Percentiles rank a stretch among this genome's conserved stretches.
Conservation (phyloP, 2,329 filamentous ascomycete genomes). For the Fonsecaea pugnacius region DNA sequence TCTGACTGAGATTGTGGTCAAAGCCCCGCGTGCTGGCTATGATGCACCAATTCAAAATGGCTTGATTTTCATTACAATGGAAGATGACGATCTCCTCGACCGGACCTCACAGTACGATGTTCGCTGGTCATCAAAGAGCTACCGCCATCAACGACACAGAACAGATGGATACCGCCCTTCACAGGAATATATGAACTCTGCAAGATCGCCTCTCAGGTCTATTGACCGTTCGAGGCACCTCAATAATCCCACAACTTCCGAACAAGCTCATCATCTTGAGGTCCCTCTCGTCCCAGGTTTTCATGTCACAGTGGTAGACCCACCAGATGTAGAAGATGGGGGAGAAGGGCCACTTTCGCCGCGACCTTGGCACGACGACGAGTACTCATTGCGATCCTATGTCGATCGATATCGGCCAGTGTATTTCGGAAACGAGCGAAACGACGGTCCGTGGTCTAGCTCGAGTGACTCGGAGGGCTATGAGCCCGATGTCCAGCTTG, state of each 20-base stretch:
- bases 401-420: slow-evolving; percentile 35
- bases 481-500: slow-evolving; percentile 15
- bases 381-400: slow-evolving; percentile 32
- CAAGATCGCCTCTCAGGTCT: slow-evolving; percentile 44
- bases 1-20: slow-evolving; percentile 84
- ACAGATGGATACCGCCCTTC: slow-evolving; percentile 42
- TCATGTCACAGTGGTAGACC: slow-evolving; percentile 27
- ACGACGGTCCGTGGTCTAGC: slow-evolving; percentile 22
- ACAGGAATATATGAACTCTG: slow-evolving; percentile 47
- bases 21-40: slow-evolving; percentile 78
- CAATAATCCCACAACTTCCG: slow-evolving; percentile 31
- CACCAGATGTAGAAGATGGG: slow-evolving; percentile 30
- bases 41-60: slow-evolving; percentile 88
- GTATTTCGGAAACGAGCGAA: slow-evolving; percentile 26
- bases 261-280: slow-evolving; percentile 21
- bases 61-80: slow-evolving; percentile 89
- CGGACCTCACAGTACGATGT: slow-evolving; percentile 77
- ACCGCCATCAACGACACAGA: slow-evolving; percentile 39
- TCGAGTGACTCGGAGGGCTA: slow-evolving; percentile 34
- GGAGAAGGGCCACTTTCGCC: slow-evolving; percentile 27
- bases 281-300: slow-evolving; percentile 30
- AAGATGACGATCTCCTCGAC: slow-evolving; percentile 72
- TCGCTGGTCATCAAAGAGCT: slow-evolving; percentile 58
- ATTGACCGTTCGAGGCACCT: slow-evolving; percentile 38
- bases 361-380: slow-evolving; percentile 35